Evolutionary conservation across 2,329 filamentous ascomycete species (phyloP), one percentile per base, ranked within the genome.

Genomic region (Cucurbitaria berberidis): DNA sequence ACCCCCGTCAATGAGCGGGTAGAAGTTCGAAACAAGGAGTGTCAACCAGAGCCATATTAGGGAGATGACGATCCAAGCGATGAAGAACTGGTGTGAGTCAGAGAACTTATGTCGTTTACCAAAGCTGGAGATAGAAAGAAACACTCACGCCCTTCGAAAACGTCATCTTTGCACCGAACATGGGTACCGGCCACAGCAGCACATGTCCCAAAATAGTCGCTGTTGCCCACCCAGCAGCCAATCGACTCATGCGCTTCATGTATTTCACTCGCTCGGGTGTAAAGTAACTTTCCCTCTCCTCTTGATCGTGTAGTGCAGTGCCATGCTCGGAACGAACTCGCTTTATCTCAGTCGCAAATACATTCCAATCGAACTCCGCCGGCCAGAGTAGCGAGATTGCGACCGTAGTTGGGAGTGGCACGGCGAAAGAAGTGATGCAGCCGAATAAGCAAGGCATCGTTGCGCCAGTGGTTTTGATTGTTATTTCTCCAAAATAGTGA

Each of bases 11-110:
- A 82, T 63, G 1, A 84, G 71, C 0, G 81, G 81, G 51, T 78
- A 83, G 45, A 83, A 78, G 0, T 77, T 79, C 0, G 77, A 77
- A n/a, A 83, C 66, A 0, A 84, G 64, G 74, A 82, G 76, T 0
- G 80, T 83, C 0, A 70, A 61, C 81, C 81, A 83, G 2, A 82
- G 74, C 81, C 81, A 84, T 29, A 84, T 78, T 11, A 84, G 79
- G 0, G 76, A 74, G 0, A 84, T 68, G 0, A 81, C 73, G 1
- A 83, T 66, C 81, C 81, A 84, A 0, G 80, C 81, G 1, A 71
- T 67, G 45, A 79, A 84, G 53, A 84, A 83, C 35, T 39, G 18
- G 7, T 22, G 3, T 3, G 18, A 34, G 5, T 34, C 16, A 34
- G 30, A 30, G 26, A 27, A 5, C 6, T 27, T 10, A 11, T 3